Evolutionary conservation across 129 eudicot genomes (phyloP).

Genomic region (Erigeron canadensis): DNA sequence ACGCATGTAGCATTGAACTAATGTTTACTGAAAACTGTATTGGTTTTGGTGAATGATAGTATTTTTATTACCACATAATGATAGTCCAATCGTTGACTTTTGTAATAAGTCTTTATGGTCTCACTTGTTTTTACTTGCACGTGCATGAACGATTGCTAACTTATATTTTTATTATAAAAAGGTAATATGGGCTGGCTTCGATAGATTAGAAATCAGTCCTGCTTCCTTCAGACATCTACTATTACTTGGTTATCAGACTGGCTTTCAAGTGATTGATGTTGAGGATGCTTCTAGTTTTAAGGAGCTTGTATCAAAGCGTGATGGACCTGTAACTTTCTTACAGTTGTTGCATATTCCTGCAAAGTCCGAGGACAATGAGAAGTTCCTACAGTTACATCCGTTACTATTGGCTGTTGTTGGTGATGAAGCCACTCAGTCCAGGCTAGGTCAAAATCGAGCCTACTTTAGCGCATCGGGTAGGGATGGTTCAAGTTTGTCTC

Average conservation of each 20-base stretch:
- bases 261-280: constrained; percentile 60
- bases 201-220: constrained; percentile 43
- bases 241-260: constrained; percentile 55
- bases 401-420: constrained; percentile 49
- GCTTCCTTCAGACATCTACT: constrained; percentile 44
- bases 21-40: not conserved
- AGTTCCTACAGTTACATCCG: constrained; percentile 42
- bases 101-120: constrained; percentile 7
- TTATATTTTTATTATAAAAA: constrained; percentile 24
- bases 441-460: constrained; percentile 25
- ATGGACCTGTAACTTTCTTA: constrained; percentile 47
- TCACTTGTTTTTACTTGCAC: constrained; percentile 6
- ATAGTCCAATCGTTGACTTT: not conserved
- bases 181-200: constrained; percentile 64
- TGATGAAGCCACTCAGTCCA: constrained; percentile 36
- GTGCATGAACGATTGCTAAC: constrained; percentile 10
- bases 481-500: constrained; percentile 33
- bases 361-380: constrained; percentile 35
- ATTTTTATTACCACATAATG: not conserved
- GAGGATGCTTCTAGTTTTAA: constrained; percentile 52
- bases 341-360: constrained; percentile 47
- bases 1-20: not conserved
- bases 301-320: constrained; percentile 52
- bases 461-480: constrained; percentile 32
- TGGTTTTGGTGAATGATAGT: not conserved